Evolutionary conservation across 495 filamentous ascomycete species (phyloP).

Genomic region (Podospora pseudopauciseta): DNA sequence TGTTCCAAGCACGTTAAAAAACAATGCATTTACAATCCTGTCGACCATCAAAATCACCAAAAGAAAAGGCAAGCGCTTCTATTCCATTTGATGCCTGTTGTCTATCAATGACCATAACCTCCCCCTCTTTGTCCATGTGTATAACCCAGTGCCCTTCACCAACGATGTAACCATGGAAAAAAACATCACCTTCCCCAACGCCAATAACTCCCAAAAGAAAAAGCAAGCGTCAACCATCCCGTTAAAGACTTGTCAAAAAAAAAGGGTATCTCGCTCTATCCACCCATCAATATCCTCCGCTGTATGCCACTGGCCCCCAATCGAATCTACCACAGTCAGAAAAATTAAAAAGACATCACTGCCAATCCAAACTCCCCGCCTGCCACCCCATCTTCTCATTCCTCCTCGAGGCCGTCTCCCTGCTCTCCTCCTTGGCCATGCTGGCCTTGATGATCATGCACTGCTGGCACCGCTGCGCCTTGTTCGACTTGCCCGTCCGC

Average conservation of each 20-base stretch:
- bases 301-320: neutral
- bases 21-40: neutral
- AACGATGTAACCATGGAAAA: too few species aligned
- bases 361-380: slow-evolving; percentile 1
- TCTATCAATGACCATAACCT: neutral
- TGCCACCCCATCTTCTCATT: slow-evolving; percentile 28
- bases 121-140: neutral
- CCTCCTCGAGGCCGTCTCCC: slow-evolving; percentile 16
- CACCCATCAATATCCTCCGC: neutral
- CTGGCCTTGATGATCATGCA: slow-evolving; percentile 29
- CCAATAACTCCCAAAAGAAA: neutral
- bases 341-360: neutral
- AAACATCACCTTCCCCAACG: neutral
- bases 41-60: neutral
- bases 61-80: neutral
- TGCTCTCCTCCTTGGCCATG: slow-evolving; percentile 10
- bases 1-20: neutral
- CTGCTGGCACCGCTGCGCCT: slow-evolving; percentile 30
- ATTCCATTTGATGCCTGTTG: neutral
- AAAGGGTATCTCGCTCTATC: neutral
- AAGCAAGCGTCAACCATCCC: neutral
- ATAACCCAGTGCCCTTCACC: neutral
- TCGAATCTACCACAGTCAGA: neutral
- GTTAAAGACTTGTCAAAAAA: neutral
- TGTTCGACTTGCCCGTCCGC: slow-evolving; percentile 26